Evolutionary conservation across 495 filamentous ascomycete species (phyloP).

Genomic region (Umbilicaria muhlenbergii): DNA sequence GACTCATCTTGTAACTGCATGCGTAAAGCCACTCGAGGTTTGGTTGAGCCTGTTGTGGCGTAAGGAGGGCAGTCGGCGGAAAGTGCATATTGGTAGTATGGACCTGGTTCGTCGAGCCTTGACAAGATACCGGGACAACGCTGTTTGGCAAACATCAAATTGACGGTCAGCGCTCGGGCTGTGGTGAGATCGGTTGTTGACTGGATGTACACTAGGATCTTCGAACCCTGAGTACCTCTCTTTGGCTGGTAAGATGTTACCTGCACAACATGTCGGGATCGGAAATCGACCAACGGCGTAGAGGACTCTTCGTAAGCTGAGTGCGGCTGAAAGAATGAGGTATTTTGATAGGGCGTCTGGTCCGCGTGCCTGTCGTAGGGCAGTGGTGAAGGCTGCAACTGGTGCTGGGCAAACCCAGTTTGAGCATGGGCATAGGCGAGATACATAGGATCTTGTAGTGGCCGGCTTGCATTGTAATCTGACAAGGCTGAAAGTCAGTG

Average conservation of each 20-base stretch:
- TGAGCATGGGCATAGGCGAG: constrained; percentile 23
- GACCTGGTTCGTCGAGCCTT: constrained; percentile 42
- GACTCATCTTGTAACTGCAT: constrained; percentile 53
- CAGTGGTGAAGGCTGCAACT: constrained; percentile 29
- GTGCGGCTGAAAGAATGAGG: constrained; percentile 26
- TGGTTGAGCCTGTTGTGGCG: constrained; percentile 45
- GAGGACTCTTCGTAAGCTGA: constrained; percentile 25
- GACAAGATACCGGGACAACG: constrained; percentile 46
- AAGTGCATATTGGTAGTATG: constrained; percentile 52
- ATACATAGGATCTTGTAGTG: constrained; percentile 31
- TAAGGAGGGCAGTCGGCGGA: constrained; percentile 59
- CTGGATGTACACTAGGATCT: constrained; percentile 55
- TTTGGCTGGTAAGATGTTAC: constrained; percentile 53
- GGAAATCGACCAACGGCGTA: constrained; percentile 21
- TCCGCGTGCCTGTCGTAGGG: constrained; percentile 32
- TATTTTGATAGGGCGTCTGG: constrained; percentile 28
- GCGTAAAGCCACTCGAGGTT: constrained; percentile 54
- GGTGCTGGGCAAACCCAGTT: constrained; percentile 26
- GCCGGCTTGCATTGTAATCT: constrained; percentile 29
- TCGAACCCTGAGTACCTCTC: constrained; percentile 49
- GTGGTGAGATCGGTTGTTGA: constrained; percentile 55
- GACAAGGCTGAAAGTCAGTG: not conserved
- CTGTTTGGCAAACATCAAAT: constrained; percentile 59
- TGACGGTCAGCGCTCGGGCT: constrained; percentile 38
- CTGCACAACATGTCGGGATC: constrained; percentile 29